Percentiles rank a stretch among this genome's conserved stretches.
Evolutionary conservation across 176 grass and related monocot genomes (phyloP).

Genomic region (Oryza brachyantha): DNA sequence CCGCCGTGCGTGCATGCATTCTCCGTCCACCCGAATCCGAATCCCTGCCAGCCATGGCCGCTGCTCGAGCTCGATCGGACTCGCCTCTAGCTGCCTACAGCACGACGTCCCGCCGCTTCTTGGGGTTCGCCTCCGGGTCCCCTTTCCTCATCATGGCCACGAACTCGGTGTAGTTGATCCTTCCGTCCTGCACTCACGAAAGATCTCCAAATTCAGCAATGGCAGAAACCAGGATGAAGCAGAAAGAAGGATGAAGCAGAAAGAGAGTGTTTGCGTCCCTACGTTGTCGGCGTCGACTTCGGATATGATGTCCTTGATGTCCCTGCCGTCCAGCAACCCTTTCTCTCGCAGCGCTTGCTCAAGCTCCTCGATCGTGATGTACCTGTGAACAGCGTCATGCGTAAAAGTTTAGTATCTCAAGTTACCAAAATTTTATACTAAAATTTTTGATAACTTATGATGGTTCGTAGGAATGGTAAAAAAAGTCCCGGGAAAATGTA

Average conservation of each 20-base stretch:
- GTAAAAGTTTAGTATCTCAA: too few relatives aligned
- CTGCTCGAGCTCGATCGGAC: too few relatives aligned
- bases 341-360: slow-evolving; percentile 77
- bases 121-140: slow-evolving; percentile 60
- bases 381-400: too few relatives aligned
- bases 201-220: neutral
- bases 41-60: too few relatives aligned
- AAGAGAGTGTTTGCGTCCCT: neutral
- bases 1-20: neutral
- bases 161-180: slow-evolving; percentile 86
- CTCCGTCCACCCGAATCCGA: too few relatives aligned
- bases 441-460: too few relatives aligned
- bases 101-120: slow-evolving; percentile 71
- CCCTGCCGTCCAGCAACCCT: slow-evolving; percentile 67
- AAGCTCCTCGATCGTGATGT: slow-evolving; percentile 83
- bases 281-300: slow-evolving; percentile 81
- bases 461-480: too few relatives aligned
- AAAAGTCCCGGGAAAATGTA: too few relatives aligned
- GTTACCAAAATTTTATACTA: too few relatives aligned
- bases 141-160: slow-evolving; percentile 84
- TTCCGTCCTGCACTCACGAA: slow-evolving; percentile 55
- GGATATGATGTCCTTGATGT: slow-evolving; percentile 78
- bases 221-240: neutral
- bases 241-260: neutral
- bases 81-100: too few relatives aligned